Conservation (phyloP, 2,329 filamentous ascomycete species). For the Botryosphaeria dothidea region DNA sequence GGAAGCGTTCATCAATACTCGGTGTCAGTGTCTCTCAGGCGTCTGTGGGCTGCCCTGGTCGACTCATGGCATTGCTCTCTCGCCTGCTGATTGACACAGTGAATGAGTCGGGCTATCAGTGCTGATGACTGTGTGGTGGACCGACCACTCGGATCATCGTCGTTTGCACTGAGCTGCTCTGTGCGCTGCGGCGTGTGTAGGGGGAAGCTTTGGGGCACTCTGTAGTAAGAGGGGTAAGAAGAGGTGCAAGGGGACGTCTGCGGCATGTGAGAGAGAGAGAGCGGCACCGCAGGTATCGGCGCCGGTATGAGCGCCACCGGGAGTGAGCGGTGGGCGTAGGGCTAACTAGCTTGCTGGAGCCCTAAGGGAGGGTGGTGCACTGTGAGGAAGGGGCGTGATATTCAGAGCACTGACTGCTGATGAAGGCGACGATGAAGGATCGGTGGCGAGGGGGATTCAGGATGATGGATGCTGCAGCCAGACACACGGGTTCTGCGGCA, state of each 20-base stretch:
- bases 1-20: constrained; percentile 3
- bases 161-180: neutral
- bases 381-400: neutral
- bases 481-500: neutral
- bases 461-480: neutral
- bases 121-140: neutral
- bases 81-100: constrained; percentile 6
- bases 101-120: constrained; percentile 1
- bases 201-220: neutral
- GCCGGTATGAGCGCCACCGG: neutral
- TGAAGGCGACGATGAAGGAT: neutral
- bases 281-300: neutral
- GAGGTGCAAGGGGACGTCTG: neutral
- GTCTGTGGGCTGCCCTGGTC: neutral
- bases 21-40: neutral
- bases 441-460: constrained; percentile 7
- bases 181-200: neutral
- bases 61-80: neutral
- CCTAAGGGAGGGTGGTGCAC: constrained; percentile 8
- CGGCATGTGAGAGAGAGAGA: neutral
- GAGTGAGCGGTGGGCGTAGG: constrained; percentile 1
- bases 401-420: neutral
- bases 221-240: constrained; percentile 7
- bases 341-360: neutral
- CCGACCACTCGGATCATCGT: constrained; percentile 2